Conservation (phyloP, 768 basidiomycete species). For the Lactarius psammicola region DNA sequence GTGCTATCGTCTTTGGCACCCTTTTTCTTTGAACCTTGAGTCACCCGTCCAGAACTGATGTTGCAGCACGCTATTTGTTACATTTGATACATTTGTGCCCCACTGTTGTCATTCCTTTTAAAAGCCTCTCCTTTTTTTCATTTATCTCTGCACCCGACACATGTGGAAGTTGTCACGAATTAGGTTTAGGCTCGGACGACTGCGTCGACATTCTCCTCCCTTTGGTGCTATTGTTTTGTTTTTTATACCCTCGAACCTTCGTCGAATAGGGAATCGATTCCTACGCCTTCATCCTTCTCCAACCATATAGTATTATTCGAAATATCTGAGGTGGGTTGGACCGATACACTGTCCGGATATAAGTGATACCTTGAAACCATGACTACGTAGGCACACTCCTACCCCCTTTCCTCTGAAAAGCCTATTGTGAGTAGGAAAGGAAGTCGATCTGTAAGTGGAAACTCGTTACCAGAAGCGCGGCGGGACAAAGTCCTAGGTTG, state of each 20-base stretch:
- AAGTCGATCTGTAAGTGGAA: not conserved
- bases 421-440: not conserved
- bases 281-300: not conserved
- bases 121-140: not conserved
- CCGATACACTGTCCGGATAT: not conserved
- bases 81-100: not conserved
- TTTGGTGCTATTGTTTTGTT: not conserved
- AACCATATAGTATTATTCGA: not conserved
- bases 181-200: conserved; percentile 19
- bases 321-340: not conserved
- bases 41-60: not conserved
- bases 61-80: not conserved
- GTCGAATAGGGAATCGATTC: not conserved
- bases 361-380: not conserved
- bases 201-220: conserved; percentile 9
- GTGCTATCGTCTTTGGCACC: conserved; percentile 10
- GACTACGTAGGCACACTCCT: conserved; percentile 29
- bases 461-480: conserved; percentile 31
- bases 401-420: conserved; percentile 33
- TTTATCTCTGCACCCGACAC: not conserved
- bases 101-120: conserved; percentile 2
- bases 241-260: conserved; percentile 10
- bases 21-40: conserved; percentile 15
- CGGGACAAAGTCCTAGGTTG: conserved; percentile 35
- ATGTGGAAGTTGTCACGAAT: conserved; percentile 12